Percentiles rank a stretch among this genome's conserved stretches.
Conservation (phyloP, 495 filamentous ascomycete genomes). For the Lophiostoma macrostomum region DNA sequence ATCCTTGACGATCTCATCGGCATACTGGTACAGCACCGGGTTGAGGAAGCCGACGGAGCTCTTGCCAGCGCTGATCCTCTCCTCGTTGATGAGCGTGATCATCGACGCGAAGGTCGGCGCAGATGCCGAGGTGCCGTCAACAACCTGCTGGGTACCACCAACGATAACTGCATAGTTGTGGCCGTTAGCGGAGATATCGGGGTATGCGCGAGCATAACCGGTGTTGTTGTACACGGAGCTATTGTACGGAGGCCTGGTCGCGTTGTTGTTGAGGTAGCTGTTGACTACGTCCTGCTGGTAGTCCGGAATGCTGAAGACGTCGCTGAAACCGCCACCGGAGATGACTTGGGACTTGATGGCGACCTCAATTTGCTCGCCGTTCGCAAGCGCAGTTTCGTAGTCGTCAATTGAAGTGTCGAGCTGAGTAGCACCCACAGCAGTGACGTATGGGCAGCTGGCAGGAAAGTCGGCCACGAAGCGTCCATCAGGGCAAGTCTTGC, state of each 20-base stretch:
- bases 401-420: conserved; percentile 25
- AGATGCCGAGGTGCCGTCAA: conserved; percentile 40
- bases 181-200: conserved; percentile 40
- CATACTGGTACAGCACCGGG: conserved; percentile 38
- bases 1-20: conserved; percentile 36
- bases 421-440: conserved; percentile 37
- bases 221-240: conserved; percentile 56
- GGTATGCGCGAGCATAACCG: conserved; percentile 47
- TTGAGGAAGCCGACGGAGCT: conserved; percentile 41
- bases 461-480: conserved; percentile 40
- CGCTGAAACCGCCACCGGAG: conserved; percentile 40
- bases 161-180: conserved; percentile 30
- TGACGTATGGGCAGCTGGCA: conserved; percentile 40
- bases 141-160: conserved; percentile 21
- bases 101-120: conserved; percentile 35
- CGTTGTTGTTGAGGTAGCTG: conserved; percentile 32
- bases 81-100: conserved; percentile 41
- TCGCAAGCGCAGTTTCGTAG: conserved; percentile 30
- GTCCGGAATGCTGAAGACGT: conserved; percentile 37
- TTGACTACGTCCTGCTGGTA: conserved; percentile 37
- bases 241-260: conserved; percentile 43
- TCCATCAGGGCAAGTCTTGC: conserved; percentile 27
- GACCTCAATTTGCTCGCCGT: conserved; percentile 16
- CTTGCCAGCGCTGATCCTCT: conserved; percentile 33
- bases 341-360: conserved; percentile 18